Percentiles rank a stretch among this genome's conserved stretches.
These are phyloP conservation scores for Rhizophora mangle DNA, from an alignment of 345 rosid species.

Conservation along the genomic window DNA sequence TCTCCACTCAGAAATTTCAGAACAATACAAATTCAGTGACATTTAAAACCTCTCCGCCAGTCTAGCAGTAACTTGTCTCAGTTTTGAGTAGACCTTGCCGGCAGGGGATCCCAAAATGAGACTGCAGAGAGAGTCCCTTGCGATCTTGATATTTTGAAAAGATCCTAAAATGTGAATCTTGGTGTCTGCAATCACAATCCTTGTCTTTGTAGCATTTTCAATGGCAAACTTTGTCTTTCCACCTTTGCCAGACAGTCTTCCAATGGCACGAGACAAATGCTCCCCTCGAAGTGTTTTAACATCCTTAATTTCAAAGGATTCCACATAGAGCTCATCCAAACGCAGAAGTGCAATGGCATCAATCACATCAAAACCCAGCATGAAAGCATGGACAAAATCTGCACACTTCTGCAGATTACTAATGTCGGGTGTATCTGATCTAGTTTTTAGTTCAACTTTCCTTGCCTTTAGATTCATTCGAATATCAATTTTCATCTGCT, in stretches of 20 bases:
- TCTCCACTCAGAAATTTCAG: neutral
- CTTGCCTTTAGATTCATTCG: constrained; percentile 85
- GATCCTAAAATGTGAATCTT: constrained; percentile 80
- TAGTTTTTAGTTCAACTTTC: constrained; percentile 72
- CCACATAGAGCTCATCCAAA: constrained; percentile 75
- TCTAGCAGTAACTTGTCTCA: constrained; percentile 30
- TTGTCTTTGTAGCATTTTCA: constrained; percentile 80
- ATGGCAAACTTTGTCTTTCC: constrained; percentile 87
- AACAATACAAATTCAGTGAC: neutral
- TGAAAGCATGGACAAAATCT: constrained; percentile 84
- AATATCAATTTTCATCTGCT: constrained; percentile 85
- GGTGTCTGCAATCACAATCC: constrained; percentile 81
- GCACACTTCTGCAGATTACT: constrained; percentile 81
- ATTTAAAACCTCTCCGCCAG: constrained; percentile 23
- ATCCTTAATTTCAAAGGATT: constrained; percentile 87
- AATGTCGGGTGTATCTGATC: constrained; percentile 64
- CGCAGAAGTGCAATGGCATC: constrained; percentile 78
- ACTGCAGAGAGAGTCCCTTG: constrained; percentile 82
- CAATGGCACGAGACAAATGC: constrained; percentile 82
- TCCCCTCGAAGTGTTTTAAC: constrained; percentile 81
- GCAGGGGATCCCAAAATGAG: constrained; percentile 90
- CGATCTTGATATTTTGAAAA: constrained; percentile 73
- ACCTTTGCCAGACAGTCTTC: constrained; percentile 82
- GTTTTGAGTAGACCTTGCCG: constrained; percentile 39
- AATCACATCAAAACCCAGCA: constrained; percentile 73